A percentile compares a stretch with the other conserved stretches of the same genome.
phyloP scores from a whole-genome alignment of 1,139 yeast species.

The Yarrowia galli region DNA sequence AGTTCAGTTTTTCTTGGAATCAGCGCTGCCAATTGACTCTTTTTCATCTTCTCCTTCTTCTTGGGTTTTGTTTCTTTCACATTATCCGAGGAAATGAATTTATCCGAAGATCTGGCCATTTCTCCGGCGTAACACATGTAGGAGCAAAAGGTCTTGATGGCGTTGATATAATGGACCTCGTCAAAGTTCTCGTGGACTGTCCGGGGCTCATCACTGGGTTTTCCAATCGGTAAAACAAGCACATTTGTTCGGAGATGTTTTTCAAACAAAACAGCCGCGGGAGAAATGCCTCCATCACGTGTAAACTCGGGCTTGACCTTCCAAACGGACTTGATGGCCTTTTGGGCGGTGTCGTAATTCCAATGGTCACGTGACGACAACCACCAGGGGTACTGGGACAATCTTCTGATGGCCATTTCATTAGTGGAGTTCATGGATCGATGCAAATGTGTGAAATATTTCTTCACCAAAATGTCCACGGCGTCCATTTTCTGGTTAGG shows the following conservation, averaged over 20 bases:
- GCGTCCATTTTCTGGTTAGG: conserved; percentile 1
- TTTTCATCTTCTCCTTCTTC: background rate
- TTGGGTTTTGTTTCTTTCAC: background rate
- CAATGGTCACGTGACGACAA: conserved; percentile 2
- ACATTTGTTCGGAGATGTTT: background rate
- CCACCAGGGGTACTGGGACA: conserved; percentile 5
- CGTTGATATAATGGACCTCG: conserved; percentile 9
- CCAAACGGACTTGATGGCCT: conserved; percentile 4
- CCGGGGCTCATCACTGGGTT: background rate
- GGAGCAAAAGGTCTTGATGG: background rate
- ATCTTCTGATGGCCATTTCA: background rate
- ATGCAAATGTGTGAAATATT: background rate
- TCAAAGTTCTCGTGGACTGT: background rate
- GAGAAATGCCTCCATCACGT: conserved; percentile 2
- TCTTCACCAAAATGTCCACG: background rate
- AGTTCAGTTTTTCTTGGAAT: too few species aligned
- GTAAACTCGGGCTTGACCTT: background rate
- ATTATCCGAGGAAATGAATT: background rate
- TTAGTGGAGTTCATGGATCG: background rate
- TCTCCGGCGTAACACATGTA: conserved; percentile 5
- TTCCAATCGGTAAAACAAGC: background rate
- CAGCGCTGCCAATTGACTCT: background rate
- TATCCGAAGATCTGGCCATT: background rate
- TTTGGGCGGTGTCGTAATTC: conserved; percentile 2
- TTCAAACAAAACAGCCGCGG: background rate